phyloP scores from a whole-genome alignment of 2,329 filamentous ascomycete species.

The Botrytis aclada region DNA sequence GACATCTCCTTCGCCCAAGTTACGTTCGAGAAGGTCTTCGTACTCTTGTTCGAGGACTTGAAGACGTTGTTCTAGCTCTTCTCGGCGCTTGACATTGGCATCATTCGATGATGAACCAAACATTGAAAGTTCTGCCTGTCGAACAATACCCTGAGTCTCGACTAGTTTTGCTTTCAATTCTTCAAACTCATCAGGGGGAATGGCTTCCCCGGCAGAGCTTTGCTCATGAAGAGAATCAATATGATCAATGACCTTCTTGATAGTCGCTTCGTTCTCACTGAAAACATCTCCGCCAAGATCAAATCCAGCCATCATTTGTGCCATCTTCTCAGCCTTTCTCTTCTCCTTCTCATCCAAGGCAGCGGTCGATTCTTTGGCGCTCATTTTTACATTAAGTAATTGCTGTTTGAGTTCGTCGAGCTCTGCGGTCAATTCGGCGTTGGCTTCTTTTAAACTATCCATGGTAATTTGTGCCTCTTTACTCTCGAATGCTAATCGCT shows the following conservation, averaged over 20 bases:
- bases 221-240: constrained; percentile 76
- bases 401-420: constrained; percentile 96
- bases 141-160: constrained; percentile 87
- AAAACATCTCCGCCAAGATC: constrained; percentile 91
- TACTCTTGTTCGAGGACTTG: constrained; percentile 76
- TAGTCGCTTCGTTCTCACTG: constrained; percentile 84
- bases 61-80: constrained; percentile 75
- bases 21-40: constrained; percentile 75
- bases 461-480: constrained; percentile 97
- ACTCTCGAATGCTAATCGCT: constrained; percentile 91
- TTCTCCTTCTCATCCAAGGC: constrained; percentile 96
- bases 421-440: constrained; percentile 85
- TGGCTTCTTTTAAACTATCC: constrained; percentile 95
- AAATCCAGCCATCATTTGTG: constrained; percentile 99
- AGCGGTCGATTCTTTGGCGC: constrained; percentile 85
- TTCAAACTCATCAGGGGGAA: constrained; percentile 77
- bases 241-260: constrained; percentile 79
- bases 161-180: constrained; percentile 74
- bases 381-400: constrained; percentile 93
- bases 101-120: constrained; percentile 66
- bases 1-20: constrained; percentile 73
- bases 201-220: constrained; percentile 71
- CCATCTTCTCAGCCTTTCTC: constrained; percentile 99
- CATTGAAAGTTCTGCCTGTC: constrained; percentile 85
- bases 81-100: constrained; percentile 63